Percentiles rank a stretch among this genome's conserved stretches.
These are phyloP conservation scores for Fusarium luffae DNA, from an alignment of 2,329 filamentous ascomycete genomes.

Conservation along the genomic window DNA sequence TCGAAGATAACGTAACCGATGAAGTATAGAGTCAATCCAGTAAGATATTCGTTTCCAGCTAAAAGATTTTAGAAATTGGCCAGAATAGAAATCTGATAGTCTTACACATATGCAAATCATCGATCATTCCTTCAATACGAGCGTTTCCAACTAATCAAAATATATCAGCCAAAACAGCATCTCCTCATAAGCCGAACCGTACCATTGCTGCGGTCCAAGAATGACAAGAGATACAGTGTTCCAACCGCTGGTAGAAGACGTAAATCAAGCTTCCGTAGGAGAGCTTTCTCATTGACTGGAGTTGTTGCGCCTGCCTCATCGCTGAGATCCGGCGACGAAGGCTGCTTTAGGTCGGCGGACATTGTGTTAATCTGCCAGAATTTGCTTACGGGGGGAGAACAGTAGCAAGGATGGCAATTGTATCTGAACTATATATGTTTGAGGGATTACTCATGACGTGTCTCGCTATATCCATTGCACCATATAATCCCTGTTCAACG, in stretches of 20 bases:
- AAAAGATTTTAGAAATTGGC: background rate
- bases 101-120: constrained; percentile 65
- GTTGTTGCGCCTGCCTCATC: constrained; percentile 26
- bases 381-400: fast-evolving
- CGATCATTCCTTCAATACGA: constrained; percentile 64
- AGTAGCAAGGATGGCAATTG: fast-evolving
- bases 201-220: constrained; percentile 69
- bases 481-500: constrained; percentile 21
- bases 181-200: too few relatives aligned
- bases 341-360: constrained; percentile 4
- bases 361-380: background rate
- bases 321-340: constrained; percentile 31
- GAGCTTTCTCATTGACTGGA: constrained; percentile 63
- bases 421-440: background rate
- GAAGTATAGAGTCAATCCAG: constrained; percentile 74
- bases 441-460: background rate
- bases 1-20: constrained; percentile 69
- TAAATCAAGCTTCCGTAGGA: constrained; percentile 68
- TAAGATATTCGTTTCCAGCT: constrained; percentile 72
- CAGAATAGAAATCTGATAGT: background rate
- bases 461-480: constrained; percentile 10
- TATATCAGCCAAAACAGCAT: constrained; percentile 1
- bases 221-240: constrained; percentile 66
- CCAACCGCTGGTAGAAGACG: constrained; percentile 65
- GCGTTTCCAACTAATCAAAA: constrained; percentile 65